Evolutionary conservation across 2,329 filamentous ascomycete genomes (phyloP).

Genomic region (Cercospora nicotianae): DNA sequence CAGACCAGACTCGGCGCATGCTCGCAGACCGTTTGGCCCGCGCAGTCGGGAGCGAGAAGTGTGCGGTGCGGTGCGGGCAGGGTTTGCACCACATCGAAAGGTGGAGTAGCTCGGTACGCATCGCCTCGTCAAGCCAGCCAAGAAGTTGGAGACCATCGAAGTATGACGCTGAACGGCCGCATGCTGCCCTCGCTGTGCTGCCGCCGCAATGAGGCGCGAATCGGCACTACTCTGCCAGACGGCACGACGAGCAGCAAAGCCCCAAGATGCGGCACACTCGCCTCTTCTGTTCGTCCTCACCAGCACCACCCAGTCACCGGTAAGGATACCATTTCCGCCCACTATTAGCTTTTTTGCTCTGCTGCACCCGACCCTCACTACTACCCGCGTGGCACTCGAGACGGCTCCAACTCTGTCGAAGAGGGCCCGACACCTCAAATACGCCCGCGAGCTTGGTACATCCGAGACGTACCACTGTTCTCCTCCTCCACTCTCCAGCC

Average conservation of each 20-base stretch:
- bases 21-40: neutral
- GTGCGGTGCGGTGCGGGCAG: neutral
- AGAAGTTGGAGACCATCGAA: neutral
- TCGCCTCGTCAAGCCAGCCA: neutral
- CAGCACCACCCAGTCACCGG: neutral
- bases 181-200: neutral
- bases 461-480: slow-evolving; percentile 3
- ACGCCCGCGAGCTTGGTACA: neutral
- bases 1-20: neutral
- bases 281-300: neutral
- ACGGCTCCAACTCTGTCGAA: slow-evolving; percentile 14
- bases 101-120: neutral
- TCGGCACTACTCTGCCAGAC: neutral
- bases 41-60: neutral
- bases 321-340: neutral
- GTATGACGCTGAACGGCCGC: neutral
- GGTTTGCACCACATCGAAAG: neutral
- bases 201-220: neutral
- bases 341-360: neutral
- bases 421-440: neutral
- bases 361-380: neutral
- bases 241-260: neutral
- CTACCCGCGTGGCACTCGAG: slow-evolving; percentile 15
- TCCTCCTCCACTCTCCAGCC: neutral
- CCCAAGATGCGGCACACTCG: neutral